Base-by-base conservation (phyloP, 2,329 filamentous ascomycete genomes). In the Myriosclerotinia scirpicola region DNA sequence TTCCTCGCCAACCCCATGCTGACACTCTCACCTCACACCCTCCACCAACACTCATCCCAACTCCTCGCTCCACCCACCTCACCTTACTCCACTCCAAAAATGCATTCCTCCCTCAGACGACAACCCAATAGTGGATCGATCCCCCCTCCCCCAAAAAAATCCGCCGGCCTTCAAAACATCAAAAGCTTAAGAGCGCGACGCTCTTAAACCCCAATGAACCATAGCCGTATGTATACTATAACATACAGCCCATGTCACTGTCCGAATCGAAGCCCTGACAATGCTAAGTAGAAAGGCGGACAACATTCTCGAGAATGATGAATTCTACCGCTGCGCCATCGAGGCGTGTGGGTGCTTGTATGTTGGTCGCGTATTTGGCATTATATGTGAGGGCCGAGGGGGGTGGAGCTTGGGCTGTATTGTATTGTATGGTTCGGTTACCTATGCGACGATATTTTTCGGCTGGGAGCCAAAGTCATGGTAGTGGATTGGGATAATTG, bases 201-300 rank as follows among this genome's bases (percentile, higher is more conserved):
- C 54, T 17, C n/a, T 26, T 11, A 17, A 22, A 14, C 30, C 53
- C 53, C 53, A 54, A 54, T 54, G 53, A 54, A 0, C 52, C 17
- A 54, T 9, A 5, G 20, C 34, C 34, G 30, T 34, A 34, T 36
- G n/a, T 38, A 14, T 22, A 36, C 34, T 22, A n/a, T 36, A 17
- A 54, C 34, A 54, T 54, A 36, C 34, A 17, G 8, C 8, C 36
- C 17, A 30, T 54, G 20, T 56, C n/a, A 56, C 54, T 56, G 36
- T 20, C 36, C 30, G 30, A 34, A 34, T 34, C 36, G n/a, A 56
- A 40, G 38, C 54, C 36, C 54, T 26, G n/a, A 26, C 8, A 56
- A 56, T 56, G 54, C 54, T 56, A 30, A 30, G 22, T 26, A 56
- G 54, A 42, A 56, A 56, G 15, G 22, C 38, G 38, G 54, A 56